Evolutionary conservation across 495 filamentous ascomycete species (phyloP), one percentile per base, ranked within the genome.

Genomic region (Oidiodendron maius): DNA sequence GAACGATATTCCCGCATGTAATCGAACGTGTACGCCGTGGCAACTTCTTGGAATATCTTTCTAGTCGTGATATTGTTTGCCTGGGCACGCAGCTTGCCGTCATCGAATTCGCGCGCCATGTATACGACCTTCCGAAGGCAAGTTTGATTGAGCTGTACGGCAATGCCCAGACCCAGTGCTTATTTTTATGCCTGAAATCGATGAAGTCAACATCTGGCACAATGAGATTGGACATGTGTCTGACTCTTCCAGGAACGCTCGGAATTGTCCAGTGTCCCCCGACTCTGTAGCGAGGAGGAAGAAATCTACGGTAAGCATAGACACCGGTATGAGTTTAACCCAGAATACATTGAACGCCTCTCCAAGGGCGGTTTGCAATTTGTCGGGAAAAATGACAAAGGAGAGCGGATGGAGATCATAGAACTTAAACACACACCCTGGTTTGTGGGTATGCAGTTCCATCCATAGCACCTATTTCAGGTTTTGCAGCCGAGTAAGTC

Each of bases 1-100:
- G 93, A 51, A 97, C 96, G 73, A 85, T 96, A 51, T 96, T 95
- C 67, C 72, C 87, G 61, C 77, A 84, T 52, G 93, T 96, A 17
- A 91, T 95, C 51, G 72, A 85, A 60, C 74, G 72, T 50, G 52
- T 61, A 55, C 46, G 37, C 15, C 51, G 40, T 8, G 46, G 52
- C 17, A 38, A 46, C 15, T 47, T 49, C 56, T 79, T 96, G 6
- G 93, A 93, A 46, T n/a, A n/a, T n/a, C n/a, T n/a, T n/a, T n/a
- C n/a, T n/a, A n/a, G n/a, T n/a, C n/a, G n/a, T n/a, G n/a, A n/a
- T n/a, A n/a, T n/a, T n/a, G 82, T 30, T 30, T 97, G 91, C 62
- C 78, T 97, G 13, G 91, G 91, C 35, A 86, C 96, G 81, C 91
- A 97, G 63, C 70, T 95, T 34, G 90, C 91, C 20, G 90, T 95